Conservation (phyloP, 2,329 filamentous ascomycete genomes). For the Pseudocercospora vitis region DNA sequence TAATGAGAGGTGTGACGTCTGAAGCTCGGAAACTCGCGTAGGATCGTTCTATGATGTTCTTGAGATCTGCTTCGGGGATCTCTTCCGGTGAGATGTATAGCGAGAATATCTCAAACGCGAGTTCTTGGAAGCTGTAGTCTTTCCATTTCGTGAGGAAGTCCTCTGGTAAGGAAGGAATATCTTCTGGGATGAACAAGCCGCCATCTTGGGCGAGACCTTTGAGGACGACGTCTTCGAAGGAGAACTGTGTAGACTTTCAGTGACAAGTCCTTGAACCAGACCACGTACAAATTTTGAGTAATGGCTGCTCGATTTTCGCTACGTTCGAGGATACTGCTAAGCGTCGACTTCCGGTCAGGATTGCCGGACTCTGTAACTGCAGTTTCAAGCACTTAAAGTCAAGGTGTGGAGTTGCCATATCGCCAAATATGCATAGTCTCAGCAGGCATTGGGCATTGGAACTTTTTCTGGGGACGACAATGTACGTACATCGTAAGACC, state of each 20-base stretch:
- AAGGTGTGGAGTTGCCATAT: too few species aligned
- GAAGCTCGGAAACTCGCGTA: conserved; percentile 85
- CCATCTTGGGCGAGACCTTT: conserved; percentile 86
- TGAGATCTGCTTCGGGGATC: conserved; percentile 77
- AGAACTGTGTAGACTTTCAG: conserved; percentile 58
- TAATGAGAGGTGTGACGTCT: conserved; percentile 75
- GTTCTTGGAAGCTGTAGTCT: conserved; percentile 73
- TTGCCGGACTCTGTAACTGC: too few species aligned
- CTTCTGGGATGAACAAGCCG: conserved; percentile 84
- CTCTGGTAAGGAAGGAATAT: conserved; percentile 65
- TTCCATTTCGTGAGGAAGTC: conserved; percentile 72
- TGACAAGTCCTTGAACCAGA: conserved; percentile 18
- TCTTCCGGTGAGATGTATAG: conserved; percentile 83
- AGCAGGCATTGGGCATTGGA: background rate
- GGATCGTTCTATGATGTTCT: conserved; percentile 76
- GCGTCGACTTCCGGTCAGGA: too few species aligned
- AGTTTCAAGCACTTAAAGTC: too few species aligned
- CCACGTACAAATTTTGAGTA: too few species aligned
- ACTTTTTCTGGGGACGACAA: conserved; percentile 10
- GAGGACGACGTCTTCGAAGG: conserved; percentile 86
- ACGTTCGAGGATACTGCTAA: too few species aligned
- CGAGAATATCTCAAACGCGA: conserved; percentile 81
- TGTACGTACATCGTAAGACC: conserved; percentile 59
- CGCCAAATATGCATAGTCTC: conserved; percentile 1
- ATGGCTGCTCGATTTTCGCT: too few species aligned